phyloP scores from a whole-genome alignment of 192 early-diverging fungal genomes.

The Podila minutissima region DNA sequence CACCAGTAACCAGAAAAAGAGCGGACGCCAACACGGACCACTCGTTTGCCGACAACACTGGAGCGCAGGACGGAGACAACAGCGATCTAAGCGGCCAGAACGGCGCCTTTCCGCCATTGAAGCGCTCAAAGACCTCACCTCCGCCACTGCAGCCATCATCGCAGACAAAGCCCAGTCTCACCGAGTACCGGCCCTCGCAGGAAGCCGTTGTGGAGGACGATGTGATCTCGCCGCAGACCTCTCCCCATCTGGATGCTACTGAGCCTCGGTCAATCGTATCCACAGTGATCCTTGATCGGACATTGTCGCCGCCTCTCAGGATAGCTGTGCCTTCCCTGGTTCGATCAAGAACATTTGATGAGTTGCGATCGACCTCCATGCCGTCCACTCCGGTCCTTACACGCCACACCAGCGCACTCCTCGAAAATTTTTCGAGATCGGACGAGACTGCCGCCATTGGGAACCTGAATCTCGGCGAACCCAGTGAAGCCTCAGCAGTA shows the following conservation, averaged over 20 bases:
- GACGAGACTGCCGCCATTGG: constrained; percentile 37
- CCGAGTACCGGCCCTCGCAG: background rate
- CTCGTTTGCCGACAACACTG: constrained; percentile 14
- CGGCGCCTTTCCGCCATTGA: constrained; percentile 23
- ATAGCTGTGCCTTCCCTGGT: background rate
- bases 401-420: constrained; percentile 19
- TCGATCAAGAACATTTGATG: background rate
- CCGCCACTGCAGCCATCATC: background rate
- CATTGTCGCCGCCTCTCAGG: constrained; percentile 2
- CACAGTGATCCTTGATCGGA: background rate
- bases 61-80: background rate
- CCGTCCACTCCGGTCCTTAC: constrained; percentile 10
- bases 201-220: constrained; percentile 13
- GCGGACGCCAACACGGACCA: constrained; percentile 5
- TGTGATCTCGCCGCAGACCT: constrained; percentile 26
- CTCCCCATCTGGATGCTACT: constrained; percentile 26
- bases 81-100: background rate
- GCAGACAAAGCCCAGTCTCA: background rate
- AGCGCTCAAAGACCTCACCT: constrained; percentile 30
- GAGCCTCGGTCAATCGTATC: background rate
- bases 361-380: background rate
- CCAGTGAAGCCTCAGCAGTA: constrained; percentile 7
- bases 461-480: constrained; percentile 30
- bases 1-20: constrained; percentile 42
- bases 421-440: constrained; percentile 42